Evolutionary conservation across 2,329 filamentous ascomycete species (phyloP), one percentile per base, ranked within the genome.

Genomic region (Thelonectria blattea): DNA sequence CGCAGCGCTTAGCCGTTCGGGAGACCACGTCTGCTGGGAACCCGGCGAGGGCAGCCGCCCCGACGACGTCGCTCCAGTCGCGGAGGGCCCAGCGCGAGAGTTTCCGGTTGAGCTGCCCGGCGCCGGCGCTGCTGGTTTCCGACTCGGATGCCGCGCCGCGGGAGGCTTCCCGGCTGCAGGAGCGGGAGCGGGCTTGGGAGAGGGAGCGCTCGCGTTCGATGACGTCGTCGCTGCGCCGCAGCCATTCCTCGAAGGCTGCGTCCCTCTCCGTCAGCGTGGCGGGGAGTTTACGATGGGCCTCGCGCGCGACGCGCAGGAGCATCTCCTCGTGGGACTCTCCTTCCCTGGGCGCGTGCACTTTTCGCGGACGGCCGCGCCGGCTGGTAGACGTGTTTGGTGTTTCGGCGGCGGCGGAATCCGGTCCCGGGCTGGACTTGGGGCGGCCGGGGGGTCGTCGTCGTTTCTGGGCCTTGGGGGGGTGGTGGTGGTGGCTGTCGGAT

Each of bases 51-150:
- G 91, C 84, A 3, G 94, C 94, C 1, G 92, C 82, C 0, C 91
- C 91, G 27, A 97, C 77, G 1, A 97, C 85, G 66, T 96, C 91
- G 66, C 88, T 90, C 94, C 94, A 98, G 76, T 96, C 91, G 20
- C 91, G 84, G 12, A 87, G 78, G 14, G 74, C 80, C 72, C 74
- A 81, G 46, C 73, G 69, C 2, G 68, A 64, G 3, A 75, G 68
- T 55, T 67, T 75, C n/a, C 62, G n/a, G n/a, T n/a, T n/a, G 65
- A 14, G 71, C 68, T 12, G 47, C 18, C 66, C 70, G 32, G 58
- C 64, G 30, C 67, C 65, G 15, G 58, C 46, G 5, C 52, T 41
- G 46, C 59, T 53, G 39, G 58, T 60, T 17, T 66, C 63, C 17
- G 65, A 62, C 22, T 64, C 58, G 8, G 27, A 30, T 3, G 65